phyloP scores from a whole-genome alignment of 2,329 filamentous ascomycete genomes.

The Biscogniauxia sp. region DNA sequence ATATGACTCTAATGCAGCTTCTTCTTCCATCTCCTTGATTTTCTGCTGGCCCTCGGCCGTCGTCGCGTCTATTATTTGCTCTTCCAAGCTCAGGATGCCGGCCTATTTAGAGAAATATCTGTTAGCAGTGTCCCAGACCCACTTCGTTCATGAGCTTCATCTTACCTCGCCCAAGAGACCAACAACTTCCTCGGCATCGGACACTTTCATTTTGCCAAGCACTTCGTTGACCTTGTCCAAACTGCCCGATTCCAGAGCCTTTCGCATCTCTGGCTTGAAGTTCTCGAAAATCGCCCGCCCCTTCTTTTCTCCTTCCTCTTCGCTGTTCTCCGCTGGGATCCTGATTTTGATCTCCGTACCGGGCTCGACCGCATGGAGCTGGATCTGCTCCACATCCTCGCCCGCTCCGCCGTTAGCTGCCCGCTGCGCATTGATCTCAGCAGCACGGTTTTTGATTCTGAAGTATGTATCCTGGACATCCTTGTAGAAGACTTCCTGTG shows the following conservation, averaged over 20 bases:
- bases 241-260: constrained; percentile 82
- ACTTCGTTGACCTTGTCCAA: constrained; percentile 88
- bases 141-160: constrained; percentile 8
- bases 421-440: constrained; percentile 63
- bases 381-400: constrained; percentile 88
- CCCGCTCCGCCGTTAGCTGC: constrained; percentile 48
- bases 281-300: constrained; percentile 76
- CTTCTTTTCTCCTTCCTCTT: constrained; percentile 61
- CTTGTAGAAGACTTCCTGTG: constrained; percentile 85
- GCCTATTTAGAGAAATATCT: constrained; percentile 45
- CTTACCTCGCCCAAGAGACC: constrained; percentile 70
- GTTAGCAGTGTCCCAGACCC: constrained; percentile 24
- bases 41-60: constrained; percentile 80
- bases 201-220: constrained; percentile 81
- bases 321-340: constrained; percentile 68
- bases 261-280: constrained; percentile 78
- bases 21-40: constrained; percentile 70
- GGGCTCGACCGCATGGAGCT: constrained; percentile 93
- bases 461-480: constrained; percentile 88
- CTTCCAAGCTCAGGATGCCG: constrained; percentile 85
- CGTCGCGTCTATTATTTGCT: constrained; percentile 92
- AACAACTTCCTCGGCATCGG: constrained; percentile 83
- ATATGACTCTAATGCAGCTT: constrained; percentile 40
- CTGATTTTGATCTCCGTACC: constrained; percentile 87
- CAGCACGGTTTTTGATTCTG: constrained; percentile 73